phyloP scores from a whole-genome alignment of 441 rosid species.

The Erodium moschatum region DNA sequence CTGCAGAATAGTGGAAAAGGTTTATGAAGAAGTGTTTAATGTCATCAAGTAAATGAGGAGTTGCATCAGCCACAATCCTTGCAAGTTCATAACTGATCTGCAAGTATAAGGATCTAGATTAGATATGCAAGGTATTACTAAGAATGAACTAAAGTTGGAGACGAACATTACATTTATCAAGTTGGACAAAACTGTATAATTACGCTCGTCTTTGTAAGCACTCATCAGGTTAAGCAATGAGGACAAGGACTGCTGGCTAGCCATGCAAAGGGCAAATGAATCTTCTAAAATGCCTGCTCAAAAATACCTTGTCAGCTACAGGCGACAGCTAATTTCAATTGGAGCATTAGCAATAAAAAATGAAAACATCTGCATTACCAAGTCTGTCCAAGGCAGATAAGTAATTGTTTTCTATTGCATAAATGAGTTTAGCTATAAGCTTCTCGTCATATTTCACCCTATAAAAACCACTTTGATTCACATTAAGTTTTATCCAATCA shows the following conservation, averaged over 20 bases:
- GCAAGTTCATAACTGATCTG: slow-evolving; percentile 67
- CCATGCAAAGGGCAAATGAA: slow-evolving; percentile 84
- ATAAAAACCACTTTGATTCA: slow-evolving; percentile 79
- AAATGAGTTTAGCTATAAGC: slow-evolving; percentile 60
- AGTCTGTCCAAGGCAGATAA: slow-evolving; percentile 68
- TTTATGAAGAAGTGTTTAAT: slow-evolving; percentile 49
- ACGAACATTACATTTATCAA: slow-evolving; percentile 52
- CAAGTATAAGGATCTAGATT: slow-evolving; percentile 23
- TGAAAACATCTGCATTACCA: slow-evolving; percentile 33
- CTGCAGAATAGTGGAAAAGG: slow-evolving; percentile 55
- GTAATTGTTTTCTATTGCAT: slow-evolving; percentile 56
- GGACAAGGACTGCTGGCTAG: slow-evolving; percentile 66
- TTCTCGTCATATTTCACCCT: slow-evolving; percentile 79
- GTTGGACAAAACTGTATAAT: slow-evolving; percentile 74
- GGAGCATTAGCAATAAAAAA: slow-evolving; percentile 14
- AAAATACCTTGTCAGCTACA: slow-evolving; percentile 16
- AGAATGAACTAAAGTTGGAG: slow-evolving; percentile 1
- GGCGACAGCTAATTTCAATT: neutral
- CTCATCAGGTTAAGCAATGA: slow-evolving; percentile 71
- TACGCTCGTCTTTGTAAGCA: slow-evolving; percentile 67
- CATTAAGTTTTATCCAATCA: slow-evolving; percentile 71
- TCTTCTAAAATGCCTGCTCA: slow-evolving; percentile 81
- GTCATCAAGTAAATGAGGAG: slow-evolving; percentile 42
- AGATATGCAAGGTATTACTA: slow-evolving; percentile 2
- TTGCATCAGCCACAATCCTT: slow-evolving; percentile 70